Percentiles rank a stretch among this genome's conserved stretches.
These are phyloP conservation scores for Erigeron canadensis DNA, from an alignment of 129 eudicot genomes.

Conservation along the genomic window DNA sequence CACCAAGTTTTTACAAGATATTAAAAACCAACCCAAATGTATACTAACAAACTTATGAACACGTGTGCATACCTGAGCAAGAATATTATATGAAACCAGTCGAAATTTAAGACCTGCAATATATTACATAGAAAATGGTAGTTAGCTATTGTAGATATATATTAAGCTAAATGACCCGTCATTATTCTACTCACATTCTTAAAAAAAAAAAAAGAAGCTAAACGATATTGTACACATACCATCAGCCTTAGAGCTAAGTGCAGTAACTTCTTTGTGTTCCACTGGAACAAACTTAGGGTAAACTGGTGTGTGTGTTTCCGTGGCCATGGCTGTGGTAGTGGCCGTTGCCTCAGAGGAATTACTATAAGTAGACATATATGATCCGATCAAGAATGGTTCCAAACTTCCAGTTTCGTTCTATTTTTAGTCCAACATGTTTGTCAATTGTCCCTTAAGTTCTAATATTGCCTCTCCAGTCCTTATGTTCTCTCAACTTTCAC, in stretches of 20 bases:
- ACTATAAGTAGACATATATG: too few species aligned
- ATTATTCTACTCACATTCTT: too few species aligned
- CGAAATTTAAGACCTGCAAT: slow-evolving; percentile 66
- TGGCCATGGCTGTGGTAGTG: not conserved
- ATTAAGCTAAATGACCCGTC: not conserved
- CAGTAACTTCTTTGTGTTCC: slow-evolving; percentile 61
- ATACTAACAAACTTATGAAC: not conserved
- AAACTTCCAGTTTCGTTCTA: too few species aligned
- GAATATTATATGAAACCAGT: slow-evolving; percentile 76
- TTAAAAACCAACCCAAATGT: too few species aligned
- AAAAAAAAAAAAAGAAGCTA: too few species aligned
- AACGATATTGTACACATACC: slow-evolving; percentile 38
- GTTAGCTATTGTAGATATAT: not conserved
- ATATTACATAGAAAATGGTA: not conserved
- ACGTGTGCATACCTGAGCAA: slow-evolving; percentile 74
- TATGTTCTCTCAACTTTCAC: too few species aligned
- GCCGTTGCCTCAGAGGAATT: too few species aligned
- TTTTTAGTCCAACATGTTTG: too few species aligned
- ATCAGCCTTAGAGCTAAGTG: slow-evolving; percentile 49
- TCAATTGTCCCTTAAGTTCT: too few species aligned
- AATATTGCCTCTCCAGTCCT: too few species aligned
- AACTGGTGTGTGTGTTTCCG: slow-evolving; percentile 38
- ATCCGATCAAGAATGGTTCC: too few species aligned
- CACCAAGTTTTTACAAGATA: too few species aligned
- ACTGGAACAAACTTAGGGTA: slow-evolving; percentile 71